phyloP scores from a whole-genome alignment of 352 stramenopile species.

The Blastocystis sp. region DNA sequence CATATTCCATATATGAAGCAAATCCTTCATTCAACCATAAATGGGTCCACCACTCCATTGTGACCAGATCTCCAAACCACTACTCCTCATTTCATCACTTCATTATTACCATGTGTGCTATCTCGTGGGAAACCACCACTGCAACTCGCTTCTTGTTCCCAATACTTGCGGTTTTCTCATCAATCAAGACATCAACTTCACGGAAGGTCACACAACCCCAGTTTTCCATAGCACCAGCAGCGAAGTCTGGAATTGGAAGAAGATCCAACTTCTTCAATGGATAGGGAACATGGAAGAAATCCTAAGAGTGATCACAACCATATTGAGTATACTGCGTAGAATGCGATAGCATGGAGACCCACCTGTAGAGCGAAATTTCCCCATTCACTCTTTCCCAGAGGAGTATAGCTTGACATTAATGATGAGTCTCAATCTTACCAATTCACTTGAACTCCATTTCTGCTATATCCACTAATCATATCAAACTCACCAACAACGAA shows the following conservation, averaged over 20 bases:
- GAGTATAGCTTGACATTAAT: conserved; percentile 84
- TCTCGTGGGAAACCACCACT: conserved; percentile 91
- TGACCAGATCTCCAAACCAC: conserved; percentile 95
- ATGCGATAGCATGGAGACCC: conserved; percentile 76
- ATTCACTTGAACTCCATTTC: conserved; percentile 80
- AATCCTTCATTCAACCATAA: conserved; percentile 97
- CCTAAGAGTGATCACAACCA: conserved; percentile 69
- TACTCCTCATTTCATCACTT: not conserved
- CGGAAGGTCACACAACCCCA: conserved; percentile 91
- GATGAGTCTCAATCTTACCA: not conserved
- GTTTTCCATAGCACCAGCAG: conserved; percentile 91
- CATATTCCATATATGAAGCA: conserved; percentile 91
- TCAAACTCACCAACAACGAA: conserved; percentile 93
- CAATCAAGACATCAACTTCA: conserved; percentile 84
- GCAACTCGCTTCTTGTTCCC: conserved; percentile 82
- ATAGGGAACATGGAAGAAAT: conserved; percentile 85
- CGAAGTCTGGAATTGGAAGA: conserved; percentile 92
- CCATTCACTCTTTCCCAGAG: conserved; percentile 81
- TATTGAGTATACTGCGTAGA: conserved; percentile 73
- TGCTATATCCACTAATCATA: conserved; percentile 82
- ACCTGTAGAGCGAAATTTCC: conserved; percentile 86
- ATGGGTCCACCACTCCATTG: conserved; percentile 92
- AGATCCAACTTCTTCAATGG: conserved; percentile 96
- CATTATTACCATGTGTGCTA: conserved; percentile 81
- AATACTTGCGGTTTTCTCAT: conserved; percentile 75